These are phyloP conservation scores for Nicotiana obtusifolia DNA, from an alignment of 257 asterid species.

Conservation along the genomic window DNA sequence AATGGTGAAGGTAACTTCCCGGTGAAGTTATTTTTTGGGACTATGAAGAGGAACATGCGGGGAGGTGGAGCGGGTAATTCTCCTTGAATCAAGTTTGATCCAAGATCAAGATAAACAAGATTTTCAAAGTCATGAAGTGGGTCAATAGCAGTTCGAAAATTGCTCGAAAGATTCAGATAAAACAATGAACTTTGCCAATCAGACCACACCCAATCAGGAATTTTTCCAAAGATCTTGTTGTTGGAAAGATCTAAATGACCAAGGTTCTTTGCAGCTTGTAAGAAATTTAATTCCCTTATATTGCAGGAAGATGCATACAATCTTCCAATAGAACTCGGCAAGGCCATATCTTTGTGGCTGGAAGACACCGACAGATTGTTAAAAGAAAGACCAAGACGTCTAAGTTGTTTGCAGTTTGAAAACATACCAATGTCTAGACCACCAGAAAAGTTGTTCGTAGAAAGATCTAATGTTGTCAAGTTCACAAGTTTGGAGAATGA, in stretches of 20 bases:
- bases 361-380: constrained; percentile 7
- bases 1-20: constrained; percentile 8
- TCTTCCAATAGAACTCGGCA: background rate
- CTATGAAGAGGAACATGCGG: background rate
- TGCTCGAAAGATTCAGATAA: constrained; percentile 11
- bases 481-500: constrained; percentile 2
- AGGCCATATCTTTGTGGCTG: background rate
- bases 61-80: constrained; percentile 3
- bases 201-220: constrained; percentile 11
- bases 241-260: background rate
- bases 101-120: background rate
- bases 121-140: background rate
- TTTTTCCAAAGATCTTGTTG: constrained; percentile 1
- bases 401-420: constrained; percentile 16
- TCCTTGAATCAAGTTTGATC: constrained; percentile 6
- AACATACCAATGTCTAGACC: constrained; percentile 3
- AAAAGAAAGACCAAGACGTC: constrained; percentile 18
- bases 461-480: constrained; percentile 7
- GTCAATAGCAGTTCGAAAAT: background rate
- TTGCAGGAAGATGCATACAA: constrained; percentile 8
- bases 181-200: background rate
- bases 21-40: constrained; percentile 13
- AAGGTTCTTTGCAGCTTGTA: background rate
- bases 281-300: constrained; percentile 4
- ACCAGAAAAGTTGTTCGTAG: background rate